phyloP scores from a whole-genome alignment of 164 flowering plant genomes.

The Buxus sempervirens region DNA sequence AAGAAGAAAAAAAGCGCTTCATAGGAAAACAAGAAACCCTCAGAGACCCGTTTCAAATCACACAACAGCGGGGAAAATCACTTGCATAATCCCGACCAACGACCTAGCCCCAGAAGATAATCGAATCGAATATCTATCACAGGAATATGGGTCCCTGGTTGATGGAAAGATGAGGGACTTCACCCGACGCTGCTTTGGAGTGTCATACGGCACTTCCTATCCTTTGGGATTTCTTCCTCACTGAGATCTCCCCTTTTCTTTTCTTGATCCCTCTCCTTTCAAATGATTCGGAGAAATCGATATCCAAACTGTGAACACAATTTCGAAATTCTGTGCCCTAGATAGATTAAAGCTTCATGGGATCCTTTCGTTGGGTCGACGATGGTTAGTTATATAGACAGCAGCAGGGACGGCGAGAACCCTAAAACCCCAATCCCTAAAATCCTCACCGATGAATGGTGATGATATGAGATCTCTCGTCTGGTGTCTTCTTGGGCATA shows the following conservation, averaged over 20 bases:
- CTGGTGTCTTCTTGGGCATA: too few relatives aligned
- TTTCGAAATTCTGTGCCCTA: too few relatives aligned
- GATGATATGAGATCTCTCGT: too few relatives aligned
- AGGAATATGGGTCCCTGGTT: constrained; percentile 2
- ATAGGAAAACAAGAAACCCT: constrained; percentile 21
- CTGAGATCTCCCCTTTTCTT: not conserved
- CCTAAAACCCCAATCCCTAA: not conserved
- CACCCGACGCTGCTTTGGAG: constrained; percentile 22
- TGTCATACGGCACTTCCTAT: constrained; percentile 61
- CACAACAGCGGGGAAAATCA: constrained; percentile 23
- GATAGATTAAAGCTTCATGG: too few relatives aligned
- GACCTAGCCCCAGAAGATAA: too few relatives aligned
- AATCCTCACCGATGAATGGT: not conserved
- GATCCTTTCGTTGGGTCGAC: too few relatives aligned
- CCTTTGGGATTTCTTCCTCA: constrained; percentile 9
- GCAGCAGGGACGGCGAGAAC: not conserved
- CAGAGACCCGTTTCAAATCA: constrained; percentile 52
- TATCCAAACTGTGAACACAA: not conserved
- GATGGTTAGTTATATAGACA: too few relatives aligned
- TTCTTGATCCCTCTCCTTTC: not conserved
- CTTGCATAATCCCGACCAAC: not conserved
- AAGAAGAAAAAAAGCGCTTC: not conserved
- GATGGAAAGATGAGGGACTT: constrained; percentile 9
- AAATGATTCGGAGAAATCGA: not conserved
- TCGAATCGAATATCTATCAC: too few relatives aligned